Evolutionary conservation across 495 filamentous ascomycete genomes (phyloP).

Genomic region (Letharia lupina): DNA sequence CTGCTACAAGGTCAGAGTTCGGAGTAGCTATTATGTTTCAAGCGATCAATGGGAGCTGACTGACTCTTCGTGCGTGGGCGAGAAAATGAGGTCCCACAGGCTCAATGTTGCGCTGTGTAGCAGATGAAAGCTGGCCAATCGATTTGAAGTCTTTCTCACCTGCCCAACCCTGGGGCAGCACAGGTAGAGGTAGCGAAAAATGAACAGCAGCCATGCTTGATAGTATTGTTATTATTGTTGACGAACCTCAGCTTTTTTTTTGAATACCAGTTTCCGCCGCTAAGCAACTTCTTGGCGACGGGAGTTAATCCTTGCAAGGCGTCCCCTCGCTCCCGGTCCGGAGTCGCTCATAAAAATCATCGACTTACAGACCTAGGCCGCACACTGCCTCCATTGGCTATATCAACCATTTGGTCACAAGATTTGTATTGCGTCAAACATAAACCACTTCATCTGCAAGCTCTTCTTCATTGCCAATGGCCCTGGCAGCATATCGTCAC

Average conservation of each 20-base stretch:
- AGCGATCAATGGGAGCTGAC: slow-evolving; percentile 16
- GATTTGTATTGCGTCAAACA: background rate
- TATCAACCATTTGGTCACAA: background rate
- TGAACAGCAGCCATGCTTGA: slow-evolving; percentile 41
- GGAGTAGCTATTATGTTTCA: background rate
- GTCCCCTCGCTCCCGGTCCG: background rate
- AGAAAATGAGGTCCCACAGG: slow-evolving; percentile 96
- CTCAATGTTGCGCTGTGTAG: slow-evolving; percentile 78
- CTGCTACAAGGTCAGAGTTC: slow-evolving; percentile 30
- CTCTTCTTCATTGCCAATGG: slow-evolving; percentile 35
- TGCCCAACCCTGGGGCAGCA: slow-evolving; percentile 72
- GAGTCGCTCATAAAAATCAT: background rate
- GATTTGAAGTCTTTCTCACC: slow-evolving; percentile 88
- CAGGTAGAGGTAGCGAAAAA: slow-evolving; percentile 55
- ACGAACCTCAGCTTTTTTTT: background rate
- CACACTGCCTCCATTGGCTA: background rate
- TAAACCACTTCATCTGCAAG: background rate
- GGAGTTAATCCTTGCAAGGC: background rate
- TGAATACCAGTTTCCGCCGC: background rate
- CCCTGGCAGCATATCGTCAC: slow-evolving; percentile 70
- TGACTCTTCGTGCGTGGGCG: slow-evolving; percentile 86
- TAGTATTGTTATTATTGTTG: background rate
- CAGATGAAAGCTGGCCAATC: slow-evolving; percentile 56
- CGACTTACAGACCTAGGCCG: background rate
- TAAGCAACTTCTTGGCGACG: background rate